These are phyloP conservation scores for Pythium grandisporangium DNA, from an alignment of 352 stramenopile genomes.

Conservation along the genomic window DNA sequence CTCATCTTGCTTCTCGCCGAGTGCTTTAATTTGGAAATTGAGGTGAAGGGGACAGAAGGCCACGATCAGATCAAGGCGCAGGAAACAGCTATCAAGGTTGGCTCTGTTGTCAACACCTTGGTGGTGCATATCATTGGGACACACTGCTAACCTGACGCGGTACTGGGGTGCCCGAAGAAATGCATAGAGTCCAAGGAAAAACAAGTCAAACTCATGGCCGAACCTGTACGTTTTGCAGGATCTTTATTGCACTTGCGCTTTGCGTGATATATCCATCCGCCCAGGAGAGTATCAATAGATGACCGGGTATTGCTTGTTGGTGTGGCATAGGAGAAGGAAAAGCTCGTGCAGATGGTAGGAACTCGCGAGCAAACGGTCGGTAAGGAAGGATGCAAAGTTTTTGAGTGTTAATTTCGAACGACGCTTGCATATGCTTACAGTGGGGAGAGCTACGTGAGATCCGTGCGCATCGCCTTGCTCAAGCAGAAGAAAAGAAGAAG, in stretches of 20 bases:
- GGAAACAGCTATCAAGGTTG: conserved; percentile 38
- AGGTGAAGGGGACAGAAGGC: conserved; percentile 29
- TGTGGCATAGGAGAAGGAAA: conserved; percentile 9
- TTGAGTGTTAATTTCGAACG: no score
- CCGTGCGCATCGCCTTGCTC: conserved; percentile 16
- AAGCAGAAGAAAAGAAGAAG: conserved; percentile 19
- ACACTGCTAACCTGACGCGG: no score
- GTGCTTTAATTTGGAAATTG: conserved; percentile 79
- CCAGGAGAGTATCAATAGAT: not conserved
- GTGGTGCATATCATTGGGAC: no score
- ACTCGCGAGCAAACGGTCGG: not conserved
- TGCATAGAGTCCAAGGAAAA: conserved; percentile 14
- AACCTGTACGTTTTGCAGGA: conserved; percentile 5
- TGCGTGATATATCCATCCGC: no score
- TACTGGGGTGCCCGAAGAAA: no score
- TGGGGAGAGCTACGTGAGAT: conserved; percentile 34
- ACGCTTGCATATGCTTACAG: no score
- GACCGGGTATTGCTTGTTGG: not conserved
- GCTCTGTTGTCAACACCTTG: no score
- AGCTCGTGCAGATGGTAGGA: conserved; percentile 8
- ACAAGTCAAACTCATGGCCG: conserved; percentile 9
- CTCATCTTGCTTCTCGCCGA: conserved; percentile 72
- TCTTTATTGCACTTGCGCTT: no score
- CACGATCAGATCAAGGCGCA: conserved; percentile 32
- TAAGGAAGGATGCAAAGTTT: not conserved